A percentile compares a stretch with the other conserved stretches of the same genome.
Evolutionary conservation across 345 rosid species (phyloP).

Genomic region (Hibiscus mutabilis): DNA sequence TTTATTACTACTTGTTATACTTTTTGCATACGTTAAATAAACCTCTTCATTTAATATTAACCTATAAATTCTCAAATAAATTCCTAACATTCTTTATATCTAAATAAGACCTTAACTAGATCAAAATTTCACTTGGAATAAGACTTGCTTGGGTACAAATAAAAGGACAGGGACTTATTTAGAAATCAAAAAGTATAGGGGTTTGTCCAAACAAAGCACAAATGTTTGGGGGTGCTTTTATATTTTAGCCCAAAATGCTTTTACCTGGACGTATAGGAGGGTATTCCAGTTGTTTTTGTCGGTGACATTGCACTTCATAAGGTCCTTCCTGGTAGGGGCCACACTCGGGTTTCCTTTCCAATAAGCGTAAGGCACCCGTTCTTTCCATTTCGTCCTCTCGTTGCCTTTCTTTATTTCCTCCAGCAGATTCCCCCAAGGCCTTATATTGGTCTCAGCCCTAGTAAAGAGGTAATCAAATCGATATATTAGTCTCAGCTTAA

Average conservation of each 20-base stretch:
- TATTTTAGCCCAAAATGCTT: background rate
- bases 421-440: slow-evolving; percentile 46
- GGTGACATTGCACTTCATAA: slow-evolving; percentile 45
- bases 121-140: background rate
- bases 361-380: slow-evolving; percentile 50
- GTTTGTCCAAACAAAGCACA: background rate
- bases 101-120: background rate
- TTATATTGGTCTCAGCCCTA: slow-evolving; percentile 57
- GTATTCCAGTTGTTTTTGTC: slow-evolving; percentile 29
- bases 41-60: background rate
- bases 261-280: slow-evolving; percentile 34
- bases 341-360: slow-evolving; percentile 58
- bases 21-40: background rate
- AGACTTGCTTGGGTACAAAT: background rate
- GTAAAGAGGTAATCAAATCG: background rate
- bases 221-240: background rate
- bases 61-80: too few relatives aligned
- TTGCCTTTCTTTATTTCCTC: slow-evolving; percentile 34
- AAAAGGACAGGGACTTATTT: too few relatives aligned
- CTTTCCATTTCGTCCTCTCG: slow-evolving; percentile 40
- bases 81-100: background rate
- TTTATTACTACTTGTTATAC: too few relatives aligned
- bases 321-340: slow-evolving; percentile 26
- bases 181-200: background rate
- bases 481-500: too few relatives aligned